Conservation (phyloP, 768 basidiomycete genomes). For the Hygrocybe punicea region DNA sequence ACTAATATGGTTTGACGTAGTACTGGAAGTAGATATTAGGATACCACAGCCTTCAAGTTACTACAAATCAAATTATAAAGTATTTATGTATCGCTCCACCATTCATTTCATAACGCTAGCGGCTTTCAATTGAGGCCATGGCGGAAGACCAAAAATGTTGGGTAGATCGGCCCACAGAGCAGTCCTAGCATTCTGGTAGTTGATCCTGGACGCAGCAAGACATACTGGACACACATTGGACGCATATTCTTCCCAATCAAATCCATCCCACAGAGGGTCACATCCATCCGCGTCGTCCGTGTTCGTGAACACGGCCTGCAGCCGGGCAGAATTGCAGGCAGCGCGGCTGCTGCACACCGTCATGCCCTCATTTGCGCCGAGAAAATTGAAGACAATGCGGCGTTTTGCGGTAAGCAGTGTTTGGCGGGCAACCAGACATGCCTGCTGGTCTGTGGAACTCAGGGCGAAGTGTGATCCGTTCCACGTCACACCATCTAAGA, state of each 20-base stretch:
- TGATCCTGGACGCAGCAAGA: conserved; percentile 1
- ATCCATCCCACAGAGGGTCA: background rate
- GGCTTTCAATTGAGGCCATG: background rate
- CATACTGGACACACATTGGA: background rate
- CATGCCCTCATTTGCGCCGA: background rate
- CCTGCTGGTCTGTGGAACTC: background rate
- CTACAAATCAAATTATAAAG: too few relatives aligned
- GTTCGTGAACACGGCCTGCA: background rate
- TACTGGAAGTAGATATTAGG: too few relatives aligned
- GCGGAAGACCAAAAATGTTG: background rate
- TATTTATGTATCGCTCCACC: background rate
- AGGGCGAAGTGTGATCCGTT: background rate
- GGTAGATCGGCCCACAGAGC: background rate
- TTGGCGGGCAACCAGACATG: background rate
- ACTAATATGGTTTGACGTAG: too few relatives aligned
- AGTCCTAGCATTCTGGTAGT: background rate
- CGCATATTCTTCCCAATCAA: conserved; percentile 4
- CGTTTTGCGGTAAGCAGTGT: background rate
- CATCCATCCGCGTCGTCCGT: background rate
- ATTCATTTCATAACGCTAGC: background rate
- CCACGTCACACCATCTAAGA: conserved; percentile 3
- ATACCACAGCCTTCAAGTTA: too few relatives aligned
- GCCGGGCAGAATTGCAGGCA: background rate
- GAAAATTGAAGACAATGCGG: background rate
- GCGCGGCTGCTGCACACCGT: background rate